A percentile compares a stretch with the other conserved stretches of the same genome.
Conservation (phyloP, 1,284 basidiomycete genomes). For the Melampsora larici-populina region DNA sequence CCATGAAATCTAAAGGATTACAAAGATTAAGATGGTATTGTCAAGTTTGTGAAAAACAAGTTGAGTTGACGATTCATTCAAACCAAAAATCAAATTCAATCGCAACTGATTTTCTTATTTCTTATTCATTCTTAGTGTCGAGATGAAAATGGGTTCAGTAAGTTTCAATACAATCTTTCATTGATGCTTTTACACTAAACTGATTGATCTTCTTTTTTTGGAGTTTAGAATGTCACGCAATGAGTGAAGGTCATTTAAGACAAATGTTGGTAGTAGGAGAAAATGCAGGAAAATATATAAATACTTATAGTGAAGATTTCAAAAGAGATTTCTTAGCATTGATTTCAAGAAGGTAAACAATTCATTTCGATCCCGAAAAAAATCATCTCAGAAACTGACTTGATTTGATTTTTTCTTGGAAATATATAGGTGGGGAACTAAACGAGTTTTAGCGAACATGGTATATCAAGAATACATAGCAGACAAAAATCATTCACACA, state of each 20-base stretch:
- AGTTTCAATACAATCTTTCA: slow-evolving; percentile 51
- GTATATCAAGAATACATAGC: slow-evolving; percentile 98
- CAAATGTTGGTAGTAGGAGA: slow-evolving; percentile 96
- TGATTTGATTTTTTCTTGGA: neutral
- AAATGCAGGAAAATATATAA: slow-evolving; percentile 82
- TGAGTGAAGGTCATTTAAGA: slow-evolving; percentile 81
- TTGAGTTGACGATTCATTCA: too few species aligned
- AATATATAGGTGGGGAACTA: slow-evolving; percentile 73
- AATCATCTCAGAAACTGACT: neutral
- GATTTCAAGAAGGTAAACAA: slow-evolving; percentile 68
- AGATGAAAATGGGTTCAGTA: slow-evolving; percentile 96
- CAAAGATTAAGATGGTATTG: slow-evolving; percentile 93
- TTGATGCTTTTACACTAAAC: too few species aligned
- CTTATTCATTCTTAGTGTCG: slow-evolving; percentile 13
- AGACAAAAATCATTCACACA: slow-evolving; percentile 91
- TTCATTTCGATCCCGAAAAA: neutral
- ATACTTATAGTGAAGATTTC: slow-evolving; percentile 83
- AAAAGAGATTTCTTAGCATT: slow-evolving; percentile 86
- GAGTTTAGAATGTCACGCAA: slow-evolving; percentile 62
- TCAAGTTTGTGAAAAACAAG: slow-evolving; percentile 46
- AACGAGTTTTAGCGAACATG: slow-evolving; percentile 85
- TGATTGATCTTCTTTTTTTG: slow-evolving; percentile 43
- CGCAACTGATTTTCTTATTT: slow-evolving; percentile 78
- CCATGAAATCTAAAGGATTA: slow-evolving; percentile 89
- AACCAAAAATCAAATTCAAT: too few species aligned